phyloP scores from a whole-genome alignment of 495 filamentous ascomycete species.

The Clavariopsis aquatica region DNA sequence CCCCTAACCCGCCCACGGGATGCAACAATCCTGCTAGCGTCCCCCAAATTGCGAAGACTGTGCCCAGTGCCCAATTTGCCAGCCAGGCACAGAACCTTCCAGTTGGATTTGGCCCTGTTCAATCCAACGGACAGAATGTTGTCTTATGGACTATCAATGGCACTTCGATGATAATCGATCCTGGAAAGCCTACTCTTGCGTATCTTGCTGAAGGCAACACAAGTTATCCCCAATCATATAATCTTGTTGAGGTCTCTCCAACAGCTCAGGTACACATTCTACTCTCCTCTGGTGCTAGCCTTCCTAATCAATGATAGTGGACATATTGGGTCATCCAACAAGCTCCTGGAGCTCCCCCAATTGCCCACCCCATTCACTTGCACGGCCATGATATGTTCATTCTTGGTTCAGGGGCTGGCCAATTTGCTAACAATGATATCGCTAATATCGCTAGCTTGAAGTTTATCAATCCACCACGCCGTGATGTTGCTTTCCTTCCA shows the following conservation, averaged over 20 bases:
- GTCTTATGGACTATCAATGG: slow-evolving; percentile 46
- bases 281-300: neutral
- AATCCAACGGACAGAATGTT: slow-evolving; percentile 35
- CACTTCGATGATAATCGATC: slow-evolving; percentile 43
- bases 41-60: slow-evolving; percentile 31
- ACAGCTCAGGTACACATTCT: slow-evolving; percentile 10
- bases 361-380: slow-evolving; percentile 45
- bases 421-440: slow-evolving; percentile 18
- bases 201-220: slow-evolving; percentile 42
- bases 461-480: slow-evolving; percentile 41
- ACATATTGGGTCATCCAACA: slow-evolving; percentile 48
- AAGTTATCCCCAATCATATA: slow-evolving; percentile 36
- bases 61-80: slow-evolving; percentile 35
- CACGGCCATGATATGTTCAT: slow-evolving; percentile 44
- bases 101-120: slow-evolving; percentile 36
- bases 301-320: slow-evolving; percentile 34
- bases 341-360: slow-evolving; percentile 29
- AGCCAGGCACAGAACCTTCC: slow-evolving; percentile 37
- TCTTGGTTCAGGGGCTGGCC: slow-evolving; percentile 36
- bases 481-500: slow-evolving; percentile 40
- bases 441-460: slow-evolving; percentile 21
- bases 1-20: slow-evolving; percentile 6
- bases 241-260: slow-evolving; percentile 39
- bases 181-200: slow-evolving; percentile 41
- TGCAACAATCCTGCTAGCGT: slow-evolving; percentile 19